phyloP scores from a whole-genome alignment of 768 basidiomycete species.

The Pleurotus giganteus region DNA sequence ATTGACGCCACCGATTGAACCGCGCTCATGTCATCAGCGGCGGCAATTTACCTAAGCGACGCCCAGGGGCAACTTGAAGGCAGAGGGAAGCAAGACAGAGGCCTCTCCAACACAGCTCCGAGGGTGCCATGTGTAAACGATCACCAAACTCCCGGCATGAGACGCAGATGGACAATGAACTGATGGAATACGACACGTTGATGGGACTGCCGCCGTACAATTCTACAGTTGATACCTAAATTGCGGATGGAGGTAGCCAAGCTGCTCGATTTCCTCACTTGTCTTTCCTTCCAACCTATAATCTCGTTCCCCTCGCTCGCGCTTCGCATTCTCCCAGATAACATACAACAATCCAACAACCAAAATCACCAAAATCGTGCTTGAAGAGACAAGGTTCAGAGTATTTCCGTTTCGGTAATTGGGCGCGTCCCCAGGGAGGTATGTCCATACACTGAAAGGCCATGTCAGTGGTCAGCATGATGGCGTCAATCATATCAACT shows the following conservation, averaged over 20 bases:
- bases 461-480: not conserved
- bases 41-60: too few relatives aligned
- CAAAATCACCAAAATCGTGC: constrained; percentile 28
- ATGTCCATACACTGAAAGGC: constrained; percentile 41
- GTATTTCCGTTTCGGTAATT: constrained; percentile 45
- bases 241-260: constrained; percentile 43
- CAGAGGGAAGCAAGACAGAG: too few relatives aligned
- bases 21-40: too few relatives aligned
- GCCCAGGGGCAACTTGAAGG: too few relatives aligned
- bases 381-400: constrained; percentile 39
- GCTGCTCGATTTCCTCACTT: constrained; percentile 31
- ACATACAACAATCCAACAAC: constrained; percentile 33
- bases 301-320: constrained; percentile 40
- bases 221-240: constrained; percentile 39
- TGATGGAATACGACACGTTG: not conserved
- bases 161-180: not conserved
- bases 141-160: not conserved
- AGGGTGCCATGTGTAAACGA: too few relatives aligned
- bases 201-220: too few relatives aligned
- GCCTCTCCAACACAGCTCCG: too few relatives aligned
- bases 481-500: not conserved
- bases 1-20: too few relatives aligned
- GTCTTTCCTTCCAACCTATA: constrained; percentile 37
- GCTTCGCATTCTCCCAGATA: constrained; percentile 39
- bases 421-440: constrained; percentile 43